Base-by-base conservation (phyloP, 495 filamentous ascomycete species). In the Talaromyces wortmannii region DNA sequence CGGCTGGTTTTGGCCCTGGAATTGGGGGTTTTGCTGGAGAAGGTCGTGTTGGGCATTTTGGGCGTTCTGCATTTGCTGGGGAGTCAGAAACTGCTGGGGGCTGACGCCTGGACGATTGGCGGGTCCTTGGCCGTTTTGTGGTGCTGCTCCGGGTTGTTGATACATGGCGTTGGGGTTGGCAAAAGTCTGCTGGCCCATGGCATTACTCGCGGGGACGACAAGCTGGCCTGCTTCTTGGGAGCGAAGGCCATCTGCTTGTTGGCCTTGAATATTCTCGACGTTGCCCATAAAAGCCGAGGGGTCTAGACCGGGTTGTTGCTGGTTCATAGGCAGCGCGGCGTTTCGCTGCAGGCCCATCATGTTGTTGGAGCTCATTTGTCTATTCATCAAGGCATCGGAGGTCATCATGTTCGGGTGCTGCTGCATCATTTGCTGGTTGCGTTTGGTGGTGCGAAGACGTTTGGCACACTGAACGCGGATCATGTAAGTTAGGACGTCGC, bases 161-260 rank as follows among this genome's bases (percentile, higher is more conserved):
- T 73, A 75, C 63, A 72, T 67, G 45, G 73, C 74, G 49, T 71
- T 66, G 12, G 69, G 54, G 5, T 64, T 63, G 11, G 59, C 60
- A 50, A 71, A 73, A 3, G 68, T 63, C 29, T 61, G 61, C 50
- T 73, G 74, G 45, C 75, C 73, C 55, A 75, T 73, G 50, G 74
- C 72, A 52, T 74, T 75, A 59, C 83, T 87, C 15, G 83, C 84
- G 8, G 84, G 84, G 10, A 88, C 84, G 18, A 88, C 84, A 45
- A 81, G 66, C 57, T 85, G 82, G 23, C 84, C 84, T 48, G 79
- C 78, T 65, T 86, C 81, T 64, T 84, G 81, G n/a, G 76, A 78
- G 23, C 82, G 81, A 50, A 82, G 61, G 12, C 80, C 84, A 59
- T 83, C 81, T 30, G 78, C 79, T 65, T 86, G 84, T 61, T 85